Base-by-base conservation (phyloP, 805 yeast species). In the Kluyveromyces siamensis region DNA sequence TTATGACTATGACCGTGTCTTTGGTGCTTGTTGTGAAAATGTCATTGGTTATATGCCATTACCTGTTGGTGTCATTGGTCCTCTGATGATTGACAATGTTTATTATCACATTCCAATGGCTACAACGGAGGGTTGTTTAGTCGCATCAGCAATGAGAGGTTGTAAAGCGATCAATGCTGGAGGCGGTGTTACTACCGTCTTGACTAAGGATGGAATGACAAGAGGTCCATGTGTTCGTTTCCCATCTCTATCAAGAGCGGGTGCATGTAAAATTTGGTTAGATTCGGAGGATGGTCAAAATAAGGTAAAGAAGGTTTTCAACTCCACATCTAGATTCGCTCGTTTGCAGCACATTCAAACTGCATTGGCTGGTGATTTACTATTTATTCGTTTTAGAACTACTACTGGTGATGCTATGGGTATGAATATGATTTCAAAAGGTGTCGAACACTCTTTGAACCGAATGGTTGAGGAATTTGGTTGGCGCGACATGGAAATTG, bases 351-450 rank as follows among this genome's bases (percentile, higher is more conserved):
- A 85, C 58, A 74, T 91, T 55, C 86, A 88, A 67, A 88, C 97
- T 16, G 95, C 98, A 2, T 73, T 91, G 67, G 99, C 99, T 16
- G 99, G 99, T 30, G 84, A 84, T 44, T 74, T 85, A 57, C 74
- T 93, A 59, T 93, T 79, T 61, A 84, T 93, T 58, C 81, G 99
- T 62, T 93, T 93, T 74, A 81, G 90, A 66, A 95, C 99, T n/a
- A 89, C 96, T 38, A 93, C 99, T 17, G 99, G 99, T 68, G 99
- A 93, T 73, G 99, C 99, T 17, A 93, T 93, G 99, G 99, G 99
- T 55, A 93, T 93, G 99, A 93, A 93, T 67, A 93, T 93, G 99
- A 93, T 93, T 52, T 91, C 98, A 27, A 93, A 93, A 71, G 99
- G 99, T 68, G 96, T 89, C 42, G 99, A 93, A 65, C 76, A 73